Conservation (phyloP, 2,329 filamentous ascomycete species). For the Monosporascus sp. region DNA sequence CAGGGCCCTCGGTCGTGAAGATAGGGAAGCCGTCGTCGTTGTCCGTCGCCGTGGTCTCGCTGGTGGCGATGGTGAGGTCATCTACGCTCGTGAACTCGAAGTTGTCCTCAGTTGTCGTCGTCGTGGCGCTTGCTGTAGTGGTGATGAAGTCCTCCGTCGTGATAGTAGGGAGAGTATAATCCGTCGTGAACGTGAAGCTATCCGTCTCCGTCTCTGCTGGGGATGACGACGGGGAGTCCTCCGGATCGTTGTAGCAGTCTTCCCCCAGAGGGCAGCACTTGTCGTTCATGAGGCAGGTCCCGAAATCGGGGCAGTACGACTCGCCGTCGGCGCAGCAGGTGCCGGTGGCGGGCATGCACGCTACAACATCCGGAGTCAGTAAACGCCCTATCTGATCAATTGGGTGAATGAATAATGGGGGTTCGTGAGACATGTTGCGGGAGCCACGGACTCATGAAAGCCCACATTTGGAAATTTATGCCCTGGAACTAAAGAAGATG, state of each 20-base stretch:
- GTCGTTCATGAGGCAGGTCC: slow-evolving; percentile 14
- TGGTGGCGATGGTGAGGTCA: slow-evolving; percentile 5
- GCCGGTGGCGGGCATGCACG: slow-evolving; percentile 18
- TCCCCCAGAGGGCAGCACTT: slow-evolving; percentile 12
- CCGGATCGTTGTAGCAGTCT: slow-evolving; percentile 5
- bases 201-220: background rate
- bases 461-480: too few relatives aligned
- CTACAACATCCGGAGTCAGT: too few relatives aligned
- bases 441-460: too few relatives aligned
- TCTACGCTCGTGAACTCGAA: slow-evolving; percentile 9
- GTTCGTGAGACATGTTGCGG: too few relatives aligned
- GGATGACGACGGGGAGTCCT: background rate
- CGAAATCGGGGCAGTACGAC: slow-evolving; percentile 19
- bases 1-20: background rate
- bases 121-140: background rate
- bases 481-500: too few relatives aligned
- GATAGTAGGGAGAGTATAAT: too few relatives aligned
- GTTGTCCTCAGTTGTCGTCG: background rate
- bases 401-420: too few relatives aligned
- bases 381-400: too few relatives aligned
- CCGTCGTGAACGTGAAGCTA: background rate
- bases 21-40: background rate
- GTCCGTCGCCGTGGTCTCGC: background rate
- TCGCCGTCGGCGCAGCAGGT: slow-evolving; percentile 15
- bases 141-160: too few relatives aligned